Evolutionary conservation across 1,139 yeast genomes (phyloP).

Genomic region (Debaryomycetaceae sp.): DNA sequence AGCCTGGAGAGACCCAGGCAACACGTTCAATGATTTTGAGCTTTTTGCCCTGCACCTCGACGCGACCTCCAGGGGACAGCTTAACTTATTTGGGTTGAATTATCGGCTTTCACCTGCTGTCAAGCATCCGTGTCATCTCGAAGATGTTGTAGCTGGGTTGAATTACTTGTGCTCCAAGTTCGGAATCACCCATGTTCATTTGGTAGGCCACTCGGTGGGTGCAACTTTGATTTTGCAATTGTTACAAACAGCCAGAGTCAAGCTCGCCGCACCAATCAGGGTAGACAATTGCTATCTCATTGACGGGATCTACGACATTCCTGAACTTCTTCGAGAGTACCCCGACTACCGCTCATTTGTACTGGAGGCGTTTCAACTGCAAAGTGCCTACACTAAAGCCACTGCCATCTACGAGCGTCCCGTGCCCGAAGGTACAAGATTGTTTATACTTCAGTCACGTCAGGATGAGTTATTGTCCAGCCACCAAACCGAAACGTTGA

Average conservation of each 20-base stretch:
- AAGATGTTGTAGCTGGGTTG: conserved; percentile 52
- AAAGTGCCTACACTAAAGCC: conserved; percentile 18
- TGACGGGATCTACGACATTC: conserved; percentile 39
- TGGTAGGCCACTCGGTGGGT: conserved; percentile 83
- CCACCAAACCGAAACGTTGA: conserved; percentile 20
- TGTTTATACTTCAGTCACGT: conserved; percentile 22
- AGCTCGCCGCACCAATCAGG: conserved; percentile 1
- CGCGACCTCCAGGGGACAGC: conserved; percentile 5
- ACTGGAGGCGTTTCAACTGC: conserved; percentile 26
- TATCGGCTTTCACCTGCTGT: conserved; percentile 66
- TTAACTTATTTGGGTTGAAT: conserved; percentile 46
- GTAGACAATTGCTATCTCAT: conserved; percentile 19
- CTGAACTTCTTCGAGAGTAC: conserved; percentile 30
- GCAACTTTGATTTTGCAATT: conserved; percentile 65
- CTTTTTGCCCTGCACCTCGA: conserved; percentile 20
- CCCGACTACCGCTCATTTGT: conserved; percentile 30
- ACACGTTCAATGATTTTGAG: conserved; percentile 55
- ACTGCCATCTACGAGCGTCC: conserved; percentile 9
- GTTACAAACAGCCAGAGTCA: conserved; percentile 17
- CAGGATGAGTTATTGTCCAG: conserved; percentile 33
- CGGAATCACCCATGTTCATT: conserved; percentile 19
- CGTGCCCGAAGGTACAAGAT: neutral
- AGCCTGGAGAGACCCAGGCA: conserved; percentile 75
- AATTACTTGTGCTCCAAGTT: conserved; percentile 18
- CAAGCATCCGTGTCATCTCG: conserved; percentile 59